A percentile compares a stretch with the other conserved stretches of the same genome.
Conservation (phyloP, 306 rosid species). For the Hippophae tibetana region DNA sequence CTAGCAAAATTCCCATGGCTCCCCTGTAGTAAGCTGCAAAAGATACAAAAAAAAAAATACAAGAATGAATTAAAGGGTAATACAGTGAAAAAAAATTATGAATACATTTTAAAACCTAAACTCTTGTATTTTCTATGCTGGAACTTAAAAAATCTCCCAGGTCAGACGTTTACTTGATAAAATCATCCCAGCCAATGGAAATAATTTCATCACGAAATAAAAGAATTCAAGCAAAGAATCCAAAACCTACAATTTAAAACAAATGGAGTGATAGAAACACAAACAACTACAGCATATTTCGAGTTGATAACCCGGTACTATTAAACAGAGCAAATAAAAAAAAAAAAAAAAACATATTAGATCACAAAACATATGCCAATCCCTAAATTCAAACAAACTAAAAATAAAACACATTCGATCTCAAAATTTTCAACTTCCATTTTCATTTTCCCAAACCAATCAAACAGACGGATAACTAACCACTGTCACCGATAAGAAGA, state of each 20-base stretch:
- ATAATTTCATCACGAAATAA: too few relatives aligned
- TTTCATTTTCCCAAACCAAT: constrained; percentile 13
- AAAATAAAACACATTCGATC: constrained; percentile 6
- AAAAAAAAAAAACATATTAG: background rate
- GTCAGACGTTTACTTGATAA: constrained; percentile 5
- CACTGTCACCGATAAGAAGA: constrained; percentile 85
- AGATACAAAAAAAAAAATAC: constrained; percentile 15
- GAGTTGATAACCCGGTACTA: too few relatives aligned
- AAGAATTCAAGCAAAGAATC: too few relatives aligned
- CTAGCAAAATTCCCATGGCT: constrained; percentile 89
- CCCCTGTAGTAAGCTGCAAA: constrained; percentile 85
- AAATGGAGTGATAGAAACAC: too few relatives aligned
- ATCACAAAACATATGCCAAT: background rate
- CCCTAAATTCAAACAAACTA: constrained; percentile 1
- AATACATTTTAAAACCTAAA: background rate
- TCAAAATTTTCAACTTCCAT: background rate
- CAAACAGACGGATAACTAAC: constrained; percentile 26
- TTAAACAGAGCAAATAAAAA: background rate
- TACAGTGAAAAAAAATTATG: constrained; percentile 6
- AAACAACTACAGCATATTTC: too few relatives aligned
- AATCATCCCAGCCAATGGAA: background rate
- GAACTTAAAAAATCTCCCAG: background rate
- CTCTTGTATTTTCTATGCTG: background rate
- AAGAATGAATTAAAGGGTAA: constrained; percentile 2
- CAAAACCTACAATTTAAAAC: too few relatives aligned